phyloP scores from a whole-genome alignment of 148 eudicot species.

The Fallopia convolvulus region DNA sequence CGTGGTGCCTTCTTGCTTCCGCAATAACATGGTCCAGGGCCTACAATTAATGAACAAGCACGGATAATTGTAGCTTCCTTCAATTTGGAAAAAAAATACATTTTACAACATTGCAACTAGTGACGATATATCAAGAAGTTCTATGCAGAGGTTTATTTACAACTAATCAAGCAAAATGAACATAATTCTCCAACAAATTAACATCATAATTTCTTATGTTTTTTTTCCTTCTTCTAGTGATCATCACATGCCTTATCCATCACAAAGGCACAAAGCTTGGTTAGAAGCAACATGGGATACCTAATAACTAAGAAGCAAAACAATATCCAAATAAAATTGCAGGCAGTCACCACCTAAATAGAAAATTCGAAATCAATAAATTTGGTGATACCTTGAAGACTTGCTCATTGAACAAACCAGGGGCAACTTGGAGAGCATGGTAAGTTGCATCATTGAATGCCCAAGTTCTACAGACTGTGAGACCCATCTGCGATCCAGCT shows the following conservation, averaged over 20 bases:
- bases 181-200: not conserved
- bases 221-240: not conserved
- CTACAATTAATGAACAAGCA: constrained; percentile 28
- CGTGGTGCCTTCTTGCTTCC: constrained; percentile 58
- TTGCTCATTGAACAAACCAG: constrained; percentile 69
- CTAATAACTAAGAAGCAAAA: not conserved
- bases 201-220: not conserved
- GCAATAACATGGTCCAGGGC: constrained; percentile 92
- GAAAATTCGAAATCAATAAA: not conserved
- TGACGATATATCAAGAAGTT: not conserved
- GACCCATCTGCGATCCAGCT: constrained; percentile 83
- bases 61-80: not conserved
- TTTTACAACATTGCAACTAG: not conserved
- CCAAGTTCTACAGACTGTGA: constrained; percentile 94
- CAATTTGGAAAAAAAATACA: not conserved
- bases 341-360: not conserved
- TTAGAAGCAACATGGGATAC: not conserved
- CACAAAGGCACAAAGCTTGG: not conserved
- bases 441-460: constrained; percentile 86
- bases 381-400: constrained; percentile 54
- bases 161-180: not conserved
- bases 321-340: not conserved
- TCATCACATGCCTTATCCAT: not conserved
- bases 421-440: constrained; percentile 86
- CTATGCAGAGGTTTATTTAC: not conserved